Base-by-base conservation (phyloP, 1,284 basidiomycete species). In the Calocybe gambosa region DNA sequence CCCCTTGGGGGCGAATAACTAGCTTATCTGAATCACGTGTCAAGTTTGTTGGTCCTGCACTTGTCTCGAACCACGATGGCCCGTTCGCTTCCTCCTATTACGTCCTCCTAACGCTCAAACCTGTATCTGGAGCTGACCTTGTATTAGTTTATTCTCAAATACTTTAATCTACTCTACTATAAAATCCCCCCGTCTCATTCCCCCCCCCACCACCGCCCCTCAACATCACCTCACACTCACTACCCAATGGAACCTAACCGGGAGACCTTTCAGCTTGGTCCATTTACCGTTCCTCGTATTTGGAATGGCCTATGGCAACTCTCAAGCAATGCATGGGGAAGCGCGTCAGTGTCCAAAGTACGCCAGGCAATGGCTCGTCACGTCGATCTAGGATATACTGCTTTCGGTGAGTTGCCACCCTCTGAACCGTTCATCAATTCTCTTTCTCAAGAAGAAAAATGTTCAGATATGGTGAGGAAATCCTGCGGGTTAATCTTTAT, bases 291-390 rank as follows among this genome's bases (percentile, higher is more conserved):
- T 9, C 82, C 87, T 18, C 78, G 87, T 43, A 61, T 90, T 39
- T 88, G 81, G 77, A 80, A 75, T 7, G 87, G 87, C 6, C 74
- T 90, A 6, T 90, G 87, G 87, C 88, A 90, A 55, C 75, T 90
- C 29, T 89, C 87, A 12, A 82, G 81, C 60, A 84, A 82, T 43
- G 85, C 85, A 1, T 90, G 87, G 87, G 87, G 88, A 13, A 83
- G 77, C 40, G 83, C 84, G 0, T 70, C 84, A 0, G 77, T 78
- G 1, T 57, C 73, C 19, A 82, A 78, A 60, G 76, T 90, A 50
- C 78, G 80, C 46, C 68, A 75, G 50, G 78, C 76, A 36, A 89
- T 89, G 85, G 67, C 61, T 13, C 73, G 70, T 26, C 78, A 86
- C 57, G 74, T 77, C 44, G 72, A 80, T 28, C 66, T 69, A 20